Percentiles rank a stretch among this genome's conserved stretches.
Evolutionary conservation across 2,329 filamentous ascomycete species (phyloP).

Genomic region (Massarina eburnea): DNA sequence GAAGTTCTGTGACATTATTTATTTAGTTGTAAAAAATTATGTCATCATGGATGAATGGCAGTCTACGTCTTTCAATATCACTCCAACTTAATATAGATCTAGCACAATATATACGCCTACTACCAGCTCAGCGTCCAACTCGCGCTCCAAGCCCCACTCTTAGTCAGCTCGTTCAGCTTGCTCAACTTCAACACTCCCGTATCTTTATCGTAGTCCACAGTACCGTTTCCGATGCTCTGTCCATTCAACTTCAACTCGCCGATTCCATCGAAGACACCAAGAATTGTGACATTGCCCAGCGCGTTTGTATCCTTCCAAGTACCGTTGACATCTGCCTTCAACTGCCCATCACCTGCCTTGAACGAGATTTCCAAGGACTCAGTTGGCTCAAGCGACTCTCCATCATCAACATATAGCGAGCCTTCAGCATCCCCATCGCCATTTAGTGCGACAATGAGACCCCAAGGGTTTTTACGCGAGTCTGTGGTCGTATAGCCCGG

Average conservation of each 20-base stretch:
- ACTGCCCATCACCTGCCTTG: slow-evolving; percentile 43
- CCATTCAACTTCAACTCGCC: slow-evolving; percentile 54
- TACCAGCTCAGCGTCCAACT: slow-evolving; percentile 62
- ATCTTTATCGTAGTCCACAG: slow-evolving; percentile 53
- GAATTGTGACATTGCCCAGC: slow-evolving; percentile 63
- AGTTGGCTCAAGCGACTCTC: slow-evolving; percentile 63
- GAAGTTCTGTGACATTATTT: too few relatives aligned
- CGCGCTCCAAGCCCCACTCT: slow-evolving; percentile 58
- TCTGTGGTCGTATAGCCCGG: slow-evolving; percentile 67
- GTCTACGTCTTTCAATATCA: too few relatives aligned
- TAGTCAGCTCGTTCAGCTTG: slow-evolving; percentile 53
- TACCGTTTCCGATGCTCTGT: slow-evolving; percentile 45
- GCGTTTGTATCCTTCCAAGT: slow-evolving; percentile 59
- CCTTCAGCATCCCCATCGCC: slow-evolving; percentile 59
- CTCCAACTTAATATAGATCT: too few relatives aligned
- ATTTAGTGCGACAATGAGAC: slow-evolving; percentile 64
- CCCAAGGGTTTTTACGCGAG: slow-evolving; percentile 66
- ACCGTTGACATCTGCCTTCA: slow-evolving; percentile 55
- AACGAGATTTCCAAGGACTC: slow-evolving; percentile 60
- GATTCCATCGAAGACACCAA: slow-evolving; percentile 54
- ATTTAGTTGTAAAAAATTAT: too few relatives aligned
- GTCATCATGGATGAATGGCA: too few relatives aligned
- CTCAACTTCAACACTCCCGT: slow-evolving; percentile 54
- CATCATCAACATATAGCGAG: slow-evolving; percentile 72
- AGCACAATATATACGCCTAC: too few relatives aligned